Evolutionary conservation across 2,329 filamentous ascomycete genomes (phyloP).

Genomic region (Colletotrichum sansevieriae): DNA sequence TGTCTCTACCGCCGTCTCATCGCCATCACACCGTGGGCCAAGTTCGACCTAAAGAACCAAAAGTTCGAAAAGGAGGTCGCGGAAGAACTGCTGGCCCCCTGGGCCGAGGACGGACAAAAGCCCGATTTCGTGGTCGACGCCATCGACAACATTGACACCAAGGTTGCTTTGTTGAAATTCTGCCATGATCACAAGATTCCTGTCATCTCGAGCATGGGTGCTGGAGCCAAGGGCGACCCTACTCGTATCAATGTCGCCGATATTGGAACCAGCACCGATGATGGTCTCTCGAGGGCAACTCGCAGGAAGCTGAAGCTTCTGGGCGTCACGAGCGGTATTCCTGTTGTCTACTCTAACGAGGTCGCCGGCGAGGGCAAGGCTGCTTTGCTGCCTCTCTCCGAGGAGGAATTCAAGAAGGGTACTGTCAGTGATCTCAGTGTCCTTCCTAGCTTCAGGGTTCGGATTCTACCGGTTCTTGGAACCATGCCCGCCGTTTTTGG

Average conservation of each 20-base stretch:
- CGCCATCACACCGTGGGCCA: constrained; percentile 91
- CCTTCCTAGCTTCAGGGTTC: constrained; percentile 90
- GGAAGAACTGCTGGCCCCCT: constrained; percentile 74
- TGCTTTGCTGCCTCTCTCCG: constrained; percentile 84
- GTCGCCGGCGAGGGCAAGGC: constrained; percentile 92
- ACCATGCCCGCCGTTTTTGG: constrained; percentile 99
- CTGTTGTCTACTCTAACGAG: constrained; percentile 93
- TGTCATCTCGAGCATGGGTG: constrained; percentile 96
- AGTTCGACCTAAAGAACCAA: constrained; percentile 87
- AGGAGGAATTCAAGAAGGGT: constrained; percentile 90
- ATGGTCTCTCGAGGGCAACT: constrained; percentile 88
- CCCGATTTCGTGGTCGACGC: constrained; percentile 96
- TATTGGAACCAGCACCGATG: constrained; percentile 88
- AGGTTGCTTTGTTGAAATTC: constrained; percentile 90
- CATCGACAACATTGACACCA: constrained; percentile 98
- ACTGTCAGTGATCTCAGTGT: constrained; percentile 88
- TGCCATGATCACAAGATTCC: constrained; percentile 82
- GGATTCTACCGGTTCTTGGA: constrained; percentile 94
- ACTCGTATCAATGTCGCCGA: constrained; percentile 92
- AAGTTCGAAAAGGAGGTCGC: constrained; percentile 81
- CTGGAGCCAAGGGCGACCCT: constrained; percentile 89
- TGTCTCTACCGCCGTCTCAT: constrained; percentile 84
- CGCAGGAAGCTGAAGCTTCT: constrained; percentile 81
- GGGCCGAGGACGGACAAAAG: constrained; percentile 70
- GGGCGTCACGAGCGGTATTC: constrained; percentile 87